phyloP scores from a whole-genome alignment of 352 stramenopile genomes.

The Pythium myriotylum region DNA sequence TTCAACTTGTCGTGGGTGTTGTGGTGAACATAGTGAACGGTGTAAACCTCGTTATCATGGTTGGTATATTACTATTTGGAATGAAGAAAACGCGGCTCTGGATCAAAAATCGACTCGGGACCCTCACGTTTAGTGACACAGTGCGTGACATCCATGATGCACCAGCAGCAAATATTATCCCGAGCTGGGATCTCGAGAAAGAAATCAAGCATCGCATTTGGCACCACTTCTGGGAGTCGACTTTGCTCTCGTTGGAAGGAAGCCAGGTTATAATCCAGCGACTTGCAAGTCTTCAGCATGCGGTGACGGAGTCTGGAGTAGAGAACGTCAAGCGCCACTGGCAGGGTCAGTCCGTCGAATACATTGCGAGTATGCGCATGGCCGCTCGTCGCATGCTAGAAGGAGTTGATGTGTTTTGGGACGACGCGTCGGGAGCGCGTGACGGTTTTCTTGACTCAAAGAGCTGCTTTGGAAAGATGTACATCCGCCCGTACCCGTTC shows the following conservation, averaged over 20 bases:
- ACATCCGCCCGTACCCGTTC: constrained; percentile 50
- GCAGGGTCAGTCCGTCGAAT: constrained; percentile 31
- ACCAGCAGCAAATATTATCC: constrained; percentile 29
- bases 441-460: constrained; percentile 43
- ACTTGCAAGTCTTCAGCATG: constrained; percentile 35
- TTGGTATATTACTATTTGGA: constrained; percentile 36
- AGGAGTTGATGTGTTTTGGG: constrained; percentile 52
- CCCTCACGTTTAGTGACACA: constrained; percentile 53
- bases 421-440: constrained; percentile 30
- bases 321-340: constrained; percentile 43
- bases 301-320: constrained; percentile 34
- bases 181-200: constrained; percentile 43
- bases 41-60: constrained; percentile 46
- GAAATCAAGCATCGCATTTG: constrained; percentile 54
- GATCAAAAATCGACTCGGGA: constrained; percentile 44
- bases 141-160: constrained; percentile 38
- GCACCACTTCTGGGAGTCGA: constrained; percentile 50
- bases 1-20: constrained; percentile 28
- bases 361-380: constrained; percentile 34
- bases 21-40: constrained; percentile 49
- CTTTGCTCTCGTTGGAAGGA: constrained; percentile 33
- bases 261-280: constrained; percentile 30
- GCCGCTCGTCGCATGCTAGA: constrained; percentile 34
- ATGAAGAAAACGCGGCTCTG: constrained; percentile 35
- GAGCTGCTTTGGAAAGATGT: constrained; percentile 55